phyloP scores from a whole-genome alignment of 2,329 filamentous ascomycete genomes.

The Aspergillus uvarum region DNA sequence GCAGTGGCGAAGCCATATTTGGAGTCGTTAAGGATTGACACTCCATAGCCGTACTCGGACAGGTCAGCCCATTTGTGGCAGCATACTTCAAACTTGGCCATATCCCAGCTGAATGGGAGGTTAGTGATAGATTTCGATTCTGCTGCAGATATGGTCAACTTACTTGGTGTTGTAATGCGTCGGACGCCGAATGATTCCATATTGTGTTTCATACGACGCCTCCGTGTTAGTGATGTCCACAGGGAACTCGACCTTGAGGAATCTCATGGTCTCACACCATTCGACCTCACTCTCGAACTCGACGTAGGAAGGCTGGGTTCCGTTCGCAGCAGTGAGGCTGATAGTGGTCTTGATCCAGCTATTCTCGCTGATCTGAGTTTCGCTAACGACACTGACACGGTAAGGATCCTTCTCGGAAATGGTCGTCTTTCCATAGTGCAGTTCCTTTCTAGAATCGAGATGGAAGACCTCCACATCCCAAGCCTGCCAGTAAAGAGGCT shows the following conservation, averaged over 20 bases:
- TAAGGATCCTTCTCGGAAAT: slow-evolving; percentile 72
- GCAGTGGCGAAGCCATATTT: slow-evolving; percentile 94
- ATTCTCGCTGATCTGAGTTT: slow-evolving; percentile 81
- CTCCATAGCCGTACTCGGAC: slow-evolving; percentile 82
- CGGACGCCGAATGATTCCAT: slow-evolving; percentile 80
- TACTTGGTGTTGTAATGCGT: slow-evolving; percentile 96
- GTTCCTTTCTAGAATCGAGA: slow-evolving; percentile 77
- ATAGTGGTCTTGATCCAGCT: slow-evolving; percentile 87
- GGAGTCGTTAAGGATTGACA: slow-evolving; percentile 90
- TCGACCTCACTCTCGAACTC: slow-evolving; percentile 85
- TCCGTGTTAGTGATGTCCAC: slow-evolving; percentile 88
- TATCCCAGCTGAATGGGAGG: slow-evolving; percentile 67
- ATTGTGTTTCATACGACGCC: slow-evolving; percentile 93
- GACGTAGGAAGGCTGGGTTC: slow-evolving; percentile 66
- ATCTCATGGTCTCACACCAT: slow-evolving; percentile 96
- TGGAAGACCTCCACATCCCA: slow-evolving; percentile 99
- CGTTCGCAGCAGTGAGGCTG: slow-evolving; percentile 68
- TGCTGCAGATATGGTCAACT: slow-evolving; percentile 15
- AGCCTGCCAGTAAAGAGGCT: slow-evolving; percentile 94
- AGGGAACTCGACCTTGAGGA: slow-evolving; percentile 97
- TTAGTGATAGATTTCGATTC: slow-evolving; percentile 22
- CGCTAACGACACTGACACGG: slow-evolving; percentile 76
- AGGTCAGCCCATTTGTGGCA: slow-evolving; percentile 93
- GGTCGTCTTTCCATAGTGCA: slow-evolving; percentile 65
- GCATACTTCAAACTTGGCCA: slow-evolving; percentile 97